phyloP scores from a whole-genome alignment of 805 yeast species.

The Candida nanaspora region DNA sequence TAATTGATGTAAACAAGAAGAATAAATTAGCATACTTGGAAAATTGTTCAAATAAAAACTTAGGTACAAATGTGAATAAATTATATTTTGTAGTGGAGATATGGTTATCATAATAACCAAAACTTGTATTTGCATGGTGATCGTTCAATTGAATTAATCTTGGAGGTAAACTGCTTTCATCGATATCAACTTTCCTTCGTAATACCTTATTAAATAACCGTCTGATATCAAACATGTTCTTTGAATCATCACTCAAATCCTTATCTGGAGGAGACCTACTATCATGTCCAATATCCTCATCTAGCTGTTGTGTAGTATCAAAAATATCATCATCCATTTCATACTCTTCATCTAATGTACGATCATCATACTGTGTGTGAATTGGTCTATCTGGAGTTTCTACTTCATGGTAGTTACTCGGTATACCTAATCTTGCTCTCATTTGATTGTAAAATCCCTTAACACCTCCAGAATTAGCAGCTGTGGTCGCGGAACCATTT shows the following conservation, averaged over 20 bases:
- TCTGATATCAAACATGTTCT: conserved; percentile 22
- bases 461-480: too few species aligned
- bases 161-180: conserved; percentile 31
- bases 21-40: conserved; percentile 95
- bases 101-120: conserved; percentile 70
- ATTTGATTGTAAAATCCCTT: conserved; percentile 23
- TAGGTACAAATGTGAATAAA: conserved; percentile 86
- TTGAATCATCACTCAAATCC: conserved; percentile 12
- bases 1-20: conserved; percentile 83
- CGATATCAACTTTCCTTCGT: conserved; percentile 12
- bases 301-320: too few species aligned
- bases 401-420: conserved; percentile 17
- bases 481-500: conserved; percentile 4
- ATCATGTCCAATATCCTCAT: conserved; percentile 18
- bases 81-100: conserved; percentile 95
- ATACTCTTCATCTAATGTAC: background rate
- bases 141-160: conserved; percentile 67
- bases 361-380: background rate
- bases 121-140: conserved; percentile 42
- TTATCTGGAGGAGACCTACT: conserved; percentile 17
- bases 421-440: conserved; percentile 18
- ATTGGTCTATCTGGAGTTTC: background rate
- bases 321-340: conserved; percentile 7
- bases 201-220: conserved; percentile 10
- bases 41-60: conserved; percentile 92